phyloP scores from a whole-genome alignment of 2,329 filamentous ascomycete genomes.

The Botryotinia convoluta region DNA sequence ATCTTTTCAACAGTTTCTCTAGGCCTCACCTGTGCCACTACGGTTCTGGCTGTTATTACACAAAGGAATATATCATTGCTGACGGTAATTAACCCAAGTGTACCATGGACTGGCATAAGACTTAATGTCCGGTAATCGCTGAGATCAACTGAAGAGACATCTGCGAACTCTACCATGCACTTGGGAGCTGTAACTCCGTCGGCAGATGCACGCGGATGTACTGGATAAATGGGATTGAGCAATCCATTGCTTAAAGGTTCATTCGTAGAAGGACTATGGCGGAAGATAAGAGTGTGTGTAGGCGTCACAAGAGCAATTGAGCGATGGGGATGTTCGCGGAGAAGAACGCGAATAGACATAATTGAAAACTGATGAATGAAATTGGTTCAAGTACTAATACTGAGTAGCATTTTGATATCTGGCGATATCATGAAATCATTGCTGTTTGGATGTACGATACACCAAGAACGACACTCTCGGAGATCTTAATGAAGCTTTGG shows the following conservation, averaged over 20 bases:
- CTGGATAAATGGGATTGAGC: conserved; percentile 51
- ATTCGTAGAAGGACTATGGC: conserved; percentile 66
- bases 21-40: conserved; percentile 78
- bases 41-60: conserved; percentile 75
- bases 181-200: conserved; percentile 31
- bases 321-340: conserved; percentile 82
- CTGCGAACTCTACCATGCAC: conserved; percentile 87
- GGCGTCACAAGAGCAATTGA: conserved; percentile 82
- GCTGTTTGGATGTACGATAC: conserved; percentile 8
- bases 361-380: conserved; percentile 14
- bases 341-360: conserved; percentile 40
- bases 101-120: conserved; percentile 75
- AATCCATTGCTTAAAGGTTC: conserved; percentile 59
- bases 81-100: conserved; percentile 81
- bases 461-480: conserved; percentile 6
- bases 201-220: conserved; percentile 42
- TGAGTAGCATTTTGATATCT: conserved; percentile 21
- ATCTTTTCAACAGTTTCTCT: conserved; percentile 90
- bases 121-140: conserved; percentile 75
- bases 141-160: conserved; percentile 62
- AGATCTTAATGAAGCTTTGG: neutral
- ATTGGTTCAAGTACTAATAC: conserved; percentile 17
- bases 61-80: conserved; percentile 85
- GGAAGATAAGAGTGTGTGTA: conserved; percentile 79
- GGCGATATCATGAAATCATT: conserved; percentile 11